Base-by-base conservation (phyloP, 208 protist genomes). In the Angomonas ambiguus region DNA sequence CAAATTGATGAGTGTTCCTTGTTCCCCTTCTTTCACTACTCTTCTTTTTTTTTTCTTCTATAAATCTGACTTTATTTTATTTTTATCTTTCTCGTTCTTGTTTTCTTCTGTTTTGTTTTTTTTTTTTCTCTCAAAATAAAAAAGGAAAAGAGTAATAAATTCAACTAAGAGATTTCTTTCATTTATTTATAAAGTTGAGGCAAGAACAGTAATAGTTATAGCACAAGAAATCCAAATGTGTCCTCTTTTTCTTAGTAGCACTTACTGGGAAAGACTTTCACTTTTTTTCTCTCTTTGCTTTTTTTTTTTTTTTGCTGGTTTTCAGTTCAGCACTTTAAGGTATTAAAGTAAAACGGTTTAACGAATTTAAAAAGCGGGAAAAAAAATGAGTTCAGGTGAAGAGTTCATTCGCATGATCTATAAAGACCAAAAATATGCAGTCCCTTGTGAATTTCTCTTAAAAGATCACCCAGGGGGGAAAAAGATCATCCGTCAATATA, bases 391-490 rank as follows among this genome's bases (percentile, higher is more conserved):
- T n/a, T n/a, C 11, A 45, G 38, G 16, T 20, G 53, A 59, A 8
- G 27, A 30, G 2, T 59, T 45, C n/a, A 58, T 83, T 1, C 60
- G 35, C 16, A 64, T 83, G 20, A 59, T 56, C 55, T 83, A 75
- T 51, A 34, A 79, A n/a, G 71, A 71, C 34, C 56, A 71, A 49
- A 42, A 49, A 22, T 80, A 80, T 62, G 51, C 41, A n/a, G 30
- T 83, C 8, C 78, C 78, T 11, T 22, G 53, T 31, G 48, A 56
- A 5, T 83, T 71, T 42, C 58, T 80, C 41, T 59, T 56, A 0
- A 62, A 77, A 25, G 70, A 77, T 48, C 77, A 83, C 35, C 77
- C 77, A 2, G 77, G 74, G 25, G 77, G 77, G 42, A 62, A 63
- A 45, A 65, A 59, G 2, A 45, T 65, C 32, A 71, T 83, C 35